phyloP scores from a whole-genome alignment of 345 rosid genomes.

The Euphorbia tirucalli region DNA sequence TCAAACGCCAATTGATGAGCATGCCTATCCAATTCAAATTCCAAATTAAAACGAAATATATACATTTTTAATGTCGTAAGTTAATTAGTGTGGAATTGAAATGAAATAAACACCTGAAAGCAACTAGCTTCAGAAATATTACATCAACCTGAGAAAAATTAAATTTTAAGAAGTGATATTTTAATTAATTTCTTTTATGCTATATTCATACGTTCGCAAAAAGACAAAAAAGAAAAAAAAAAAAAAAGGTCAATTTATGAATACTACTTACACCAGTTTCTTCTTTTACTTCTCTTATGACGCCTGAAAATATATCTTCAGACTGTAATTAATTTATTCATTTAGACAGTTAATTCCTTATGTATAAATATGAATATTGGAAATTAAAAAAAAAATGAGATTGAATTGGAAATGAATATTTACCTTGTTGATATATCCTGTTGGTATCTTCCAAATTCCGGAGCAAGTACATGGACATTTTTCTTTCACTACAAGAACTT shows the following conservation, averaged over 20 bases:
- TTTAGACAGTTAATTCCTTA: no score
- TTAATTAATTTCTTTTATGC: no score
- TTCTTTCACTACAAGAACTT: constrained; percentile 57
- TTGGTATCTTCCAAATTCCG: constrained; percentile 52
- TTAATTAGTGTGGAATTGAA: no score
- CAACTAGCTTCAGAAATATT: constrained; percentile 39
- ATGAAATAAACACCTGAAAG: constrained; percentile 38
- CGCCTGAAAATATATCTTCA: constrained; percentile 52
- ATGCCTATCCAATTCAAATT: constrained; percentile 26
- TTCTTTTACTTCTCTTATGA: constrained; percentile 56
- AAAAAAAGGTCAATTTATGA: neutral
- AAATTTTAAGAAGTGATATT: no score
- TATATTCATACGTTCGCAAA: no score
- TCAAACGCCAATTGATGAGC: constrained; percentile 48
- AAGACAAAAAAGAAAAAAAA: no score
- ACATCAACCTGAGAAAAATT: constrained; percentile 39
- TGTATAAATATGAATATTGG: no score
- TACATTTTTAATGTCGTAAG: no score
- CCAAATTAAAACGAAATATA: neutral
- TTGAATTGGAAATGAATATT: neutral
- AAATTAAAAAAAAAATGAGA: neutral
- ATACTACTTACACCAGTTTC: constrained; percentile 48
- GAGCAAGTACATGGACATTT: constrained; percentile 42
- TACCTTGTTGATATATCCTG: constrained; percentile 53
- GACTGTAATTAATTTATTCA: constrained; percentile 25